A percentile compares a stretch with the other conserved stretches of the same genome.
phyloP scores from a whole-genome alignment of 495 filamentous ascomycete genomes.

The Xylaria palmicola region DNA sequence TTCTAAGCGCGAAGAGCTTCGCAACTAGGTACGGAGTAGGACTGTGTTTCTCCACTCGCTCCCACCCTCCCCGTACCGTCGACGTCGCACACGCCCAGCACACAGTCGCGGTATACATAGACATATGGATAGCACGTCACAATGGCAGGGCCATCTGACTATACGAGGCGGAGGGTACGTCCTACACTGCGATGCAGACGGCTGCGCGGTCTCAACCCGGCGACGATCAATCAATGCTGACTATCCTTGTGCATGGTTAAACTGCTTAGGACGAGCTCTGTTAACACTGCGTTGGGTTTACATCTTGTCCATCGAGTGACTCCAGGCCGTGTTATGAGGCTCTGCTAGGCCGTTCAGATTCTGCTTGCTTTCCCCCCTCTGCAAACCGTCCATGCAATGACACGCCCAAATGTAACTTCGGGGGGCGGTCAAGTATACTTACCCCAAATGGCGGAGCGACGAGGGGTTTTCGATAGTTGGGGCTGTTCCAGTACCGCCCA shows the following conservation, averaged over 20 bases:
- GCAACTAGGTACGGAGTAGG: no score
- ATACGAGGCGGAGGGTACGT: neutral
- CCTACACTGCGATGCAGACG: neutral
- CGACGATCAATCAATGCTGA: no score
- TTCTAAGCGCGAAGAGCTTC: constrained; percentile 6
- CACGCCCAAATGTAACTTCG: constrained; percentile 7
- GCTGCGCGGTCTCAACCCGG: no score
- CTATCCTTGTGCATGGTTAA: neutral
- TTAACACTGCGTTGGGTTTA: neutral
- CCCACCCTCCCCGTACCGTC: neutral
- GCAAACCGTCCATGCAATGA: constrained; percentile 1
- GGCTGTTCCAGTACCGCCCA: neutral
- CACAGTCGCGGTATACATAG: neutral
- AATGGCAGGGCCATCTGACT: neutral
- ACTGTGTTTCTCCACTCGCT: no score
- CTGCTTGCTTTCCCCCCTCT: neutral
- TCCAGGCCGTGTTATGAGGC: neutral
- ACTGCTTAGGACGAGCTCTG: neutral
- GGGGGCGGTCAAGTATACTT: constrained; percentile 10
- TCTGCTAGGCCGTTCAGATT: constrained; percentile 4
- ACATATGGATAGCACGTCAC: neutral
- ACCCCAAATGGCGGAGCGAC: constrained; percentile 17
- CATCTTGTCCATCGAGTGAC: neutral
- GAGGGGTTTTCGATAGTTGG: neutral
- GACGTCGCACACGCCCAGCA: neutral